Conservation (phyloP, 352 stramenopile species). For the Phytopythium chamaehyphon region DNA sequence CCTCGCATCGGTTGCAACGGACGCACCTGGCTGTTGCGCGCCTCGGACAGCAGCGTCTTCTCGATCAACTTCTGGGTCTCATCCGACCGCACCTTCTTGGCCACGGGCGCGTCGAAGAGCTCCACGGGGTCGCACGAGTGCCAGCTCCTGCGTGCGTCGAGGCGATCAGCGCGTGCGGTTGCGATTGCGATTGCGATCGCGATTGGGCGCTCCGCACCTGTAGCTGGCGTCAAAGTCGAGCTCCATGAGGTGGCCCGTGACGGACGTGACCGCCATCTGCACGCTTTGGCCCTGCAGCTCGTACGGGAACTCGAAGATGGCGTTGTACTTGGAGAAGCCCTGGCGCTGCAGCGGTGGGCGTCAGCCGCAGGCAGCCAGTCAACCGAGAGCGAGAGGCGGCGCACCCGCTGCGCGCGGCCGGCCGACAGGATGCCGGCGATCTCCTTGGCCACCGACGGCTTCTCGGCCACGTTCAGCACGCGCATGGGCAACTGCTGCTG, state of each 20-base stretch:
- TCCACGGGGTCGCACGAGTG: conserved; percentile 90
- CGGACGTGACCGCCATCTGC: conserved; percentile 94
- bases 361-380: not conserved
- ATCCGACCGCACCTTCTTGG: conserved; percentile 78
- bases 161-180: too few species aligned
- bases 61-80: conserved; percentile 88
- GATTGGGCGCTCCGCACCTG: conserved; percentile 69
- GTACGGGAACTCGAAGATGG: conserved; percentile 91
- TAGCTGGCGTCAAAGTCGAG: conserved; percentile 91
- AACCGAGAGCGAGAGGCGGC: too few species aligned
- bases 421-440: conserved; percentile 93
- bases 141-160: conserved; percentile 89
- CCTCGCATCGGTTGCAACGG: not conserved
- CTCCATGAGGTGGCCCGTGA: conserved; percentile 97
- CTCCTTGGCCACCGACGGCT: conserved; percentile 98
- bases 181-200: too few species aligned
- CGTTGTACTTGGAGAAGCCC: conserved; percentile 86
- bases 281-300: conserved; percentile 78
- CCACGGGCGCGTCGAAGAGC: conserved; percentile 91
- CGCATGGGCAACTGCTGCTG: conserved; percentile 41
- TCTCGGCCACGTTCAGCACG: conserved; percentile 98
- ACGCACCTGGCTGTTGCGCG: conserved; percentile 64
- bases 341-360: conserved; percentile 28
- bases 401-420: conserved; percentile 51
- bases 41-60: conserved; percentile 88